These are phyloP conservation scores for Globisporangium paroecandrum DNA, from an alignment of 352 stramenopile genomes.

Conservation along the genomic window DNA sequence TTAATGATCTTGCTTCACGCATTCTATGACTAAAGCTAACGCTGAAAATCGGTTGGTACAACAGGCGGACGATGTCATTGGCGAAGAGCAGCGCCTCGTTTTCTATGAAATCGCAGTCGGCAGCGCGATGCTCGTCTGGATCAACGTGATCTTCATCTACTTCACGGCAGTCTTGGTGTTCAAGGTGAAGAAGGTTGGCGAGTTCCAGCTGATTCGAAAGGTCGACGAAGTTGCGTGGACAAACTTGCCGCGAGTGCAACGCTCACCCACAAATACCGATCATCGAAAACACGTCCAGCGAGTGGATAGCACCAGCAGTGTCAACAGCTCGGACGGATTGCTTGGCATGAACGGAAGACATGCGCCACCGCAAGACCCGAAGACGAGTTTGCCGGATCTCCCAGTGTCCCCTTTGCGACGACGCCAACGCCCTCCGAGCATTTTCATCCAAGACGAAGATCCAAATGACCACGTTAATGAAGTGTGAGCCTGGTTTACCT, in stretches of 20 bases:
- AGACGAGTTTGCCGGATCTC: constrained; percentile 6
- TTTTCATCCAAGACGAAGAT: constrained; percentile 27
- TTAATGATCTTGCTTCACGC: too few species aligned
- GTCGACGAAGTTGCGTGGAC: constrained; percentile 78
- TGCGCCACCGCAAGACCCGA: constrained; percentile 3
- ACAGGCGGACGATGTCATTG: constrained; percentile 66
- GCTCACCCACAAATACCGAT: constrained; percentile 38
- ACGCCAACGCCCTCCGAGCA: constrained; percentile 21
- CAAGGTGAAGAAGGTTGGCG: constrained; percentile 85
- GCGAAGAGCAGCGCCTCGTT: constrained; percentile 78
- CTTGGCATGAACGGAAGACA: constrained; percentile 10
- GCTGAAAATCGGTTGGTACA: not conserved
- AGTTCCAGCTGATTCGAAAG: constrained; percentile 79
- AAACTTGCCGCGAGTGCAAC: constrained; percentile 71
- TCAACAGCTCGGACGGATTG: constrained; percentile 33
- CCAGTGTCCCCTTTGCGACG: constrained; percentile 38
- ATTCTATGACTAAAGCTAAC: too few species aligned
- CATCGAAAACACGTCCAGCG: constrained; percentile 19
- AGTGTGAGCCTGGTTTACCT: constrained; percentile 19
- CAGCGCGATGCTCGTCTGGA: constrained; percentile 80
- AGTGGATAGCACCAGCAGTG: constrained; percentile 40
- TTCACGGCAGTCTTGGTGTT: constrained; percentile 84
- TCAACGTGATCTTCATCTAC: constrained; percentile 89
- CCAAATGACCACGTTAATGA: constrained; percentile 23
- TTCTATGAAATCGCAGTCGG: constrained; percentile 87